A percentile compares a stretch with the other conserved stretches of the same genome.
phyloP scores from a whole-genome alignment of 441 rosid genomes.

The Croton setiger region DNA sequence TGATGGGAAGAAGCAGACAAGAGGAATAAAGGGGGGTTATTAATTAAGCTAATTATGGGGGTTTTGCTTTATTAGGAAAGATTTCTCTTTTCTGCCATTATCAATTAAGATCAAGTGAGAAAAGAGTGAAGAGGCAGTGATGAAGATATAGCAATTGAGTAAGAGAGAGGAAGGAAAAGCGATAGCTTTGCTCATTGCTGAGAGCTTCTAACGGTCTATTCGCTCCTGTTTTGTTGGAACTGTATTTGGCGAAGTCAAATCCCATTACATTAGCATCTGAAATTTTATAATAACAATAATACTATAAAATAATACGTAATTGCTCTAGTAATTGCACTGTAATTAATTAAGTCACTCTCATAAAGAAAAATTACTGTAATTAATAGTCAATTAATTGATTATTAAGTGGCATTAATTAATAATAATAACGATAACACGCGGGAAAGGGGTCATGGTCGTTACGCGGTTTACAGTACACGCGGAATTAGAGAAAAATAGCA shows the following conservation, averaged over 20 bases:
- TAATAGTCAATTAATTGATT: too few species aligned
- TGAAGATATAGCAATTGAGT: conserved; percentile 8
- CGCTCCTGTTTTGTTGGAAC: conserved; percentile 17
- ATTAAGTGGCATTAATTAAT: too few species aligned
- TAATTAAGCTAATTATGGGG: background rate
- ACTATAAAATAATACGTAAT: too few species aligned
- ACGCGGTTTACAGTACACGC: too few species aligned
- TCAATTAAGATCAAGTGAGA: background rate
- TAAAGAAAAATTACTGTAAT: too few species aligned
- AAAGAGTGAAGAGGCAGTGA: background rate
- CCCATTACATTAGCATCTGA: background rate
- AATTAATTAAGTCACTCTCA: too few species aligned
- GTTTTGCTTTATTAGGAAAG: background rate
- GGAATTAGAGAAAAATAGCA: too few species aligned
- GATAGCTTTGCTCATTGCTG: conserved; percentile 4
- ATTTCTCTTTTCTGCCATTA: background rate
- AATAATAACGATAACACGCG: too few species aligned
- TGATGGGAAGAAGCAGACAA: background rate
- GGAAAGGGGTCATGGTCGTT: too few species aligned
- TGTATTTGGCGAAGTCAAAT: conserved; percentile 14
- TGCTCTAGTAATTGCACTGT: too few species aligned
- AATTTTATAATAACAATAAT: too few species aligned
- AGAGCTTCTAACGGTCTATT: background rate
- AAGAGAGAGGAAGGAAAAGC: conserved; percentile 6
- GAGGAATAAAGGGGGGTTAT: background rate